These are phyloP conservation scores for Pseudocercospora fijiensis DNA, from an alignment of 2,329 filamentous ascomycete genomes.

Conservation along the genomic window DNA sequence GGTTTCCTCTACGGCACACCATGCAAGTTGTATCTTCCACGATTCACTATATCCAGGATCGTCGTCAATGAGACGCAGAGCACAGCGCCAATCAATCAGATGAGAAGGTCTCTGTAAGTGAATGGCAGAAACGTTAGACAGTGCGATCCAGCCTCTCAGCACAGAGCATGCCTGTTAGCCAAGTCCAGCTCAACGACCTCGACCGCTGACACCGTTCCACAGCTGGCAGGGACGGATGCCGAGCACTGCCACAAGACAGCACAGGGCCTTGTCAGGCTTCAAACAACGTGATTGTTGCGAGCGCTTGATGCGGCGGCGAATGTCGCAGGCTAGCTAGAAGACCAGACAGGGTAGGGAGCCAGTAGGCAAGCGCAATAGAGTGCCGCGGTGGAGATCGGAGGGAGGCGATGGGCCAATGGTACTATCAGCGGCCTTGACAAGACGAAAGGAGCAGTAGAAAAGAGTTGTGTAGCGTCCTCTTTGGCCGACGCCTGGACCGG, in stretches of 20 bases:
- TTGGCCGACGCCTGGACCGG: slow-evolving; percentile 19
- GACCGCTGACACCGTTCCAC: slow-evolving; percentile 10
- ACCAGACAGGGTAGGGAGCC: slow-evolving; percentile 15
- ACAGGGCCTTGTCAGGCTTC: neutral
- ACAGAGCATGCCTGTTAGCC: slow-evolving; percentile 20
- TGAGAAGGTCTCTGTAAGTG: neutral
- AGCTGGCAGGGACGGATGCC: slow-evolving; percentile 9
- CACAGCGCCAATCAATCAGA: neutral
- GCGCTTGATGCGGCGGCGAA: slow-evolving; percentile 14
- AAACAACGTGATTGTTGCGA: slow-evolving; percentile 6
- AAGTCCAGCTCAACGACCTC: slow-evolving; percentile 12
- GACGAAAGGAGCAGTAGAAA: slow-evolving; percentile 10
- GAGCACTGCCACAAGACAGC: slow-evolving; percentile 10
- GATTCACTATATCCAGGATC: neutral
- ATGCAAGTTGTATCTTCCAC: neutral
- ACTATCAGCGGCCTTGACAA: slow-evolving; percentile 13
- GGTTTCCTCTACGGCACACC: neutral
- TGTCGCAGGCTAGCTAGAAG: slow-evolving; percentile 10
- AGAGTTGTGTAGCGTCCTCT: slow-evolving; percentile 21
- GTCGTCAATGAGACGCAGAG: neutral
- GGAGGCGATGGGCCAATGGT: slow-evolving; percentile 25
- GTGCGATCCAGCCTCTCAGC: slow-evolving; percentile 7
- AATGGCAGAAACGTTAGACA: neutral
- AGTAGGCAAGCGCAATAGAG: slow-evolving; percentile 17
- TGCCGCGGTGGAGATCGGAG: slow-evolving; percentile 21